phyloP scores from a whole-genome alignment of 306 rosid species.

The Trifolium fragiferum region DNA sequence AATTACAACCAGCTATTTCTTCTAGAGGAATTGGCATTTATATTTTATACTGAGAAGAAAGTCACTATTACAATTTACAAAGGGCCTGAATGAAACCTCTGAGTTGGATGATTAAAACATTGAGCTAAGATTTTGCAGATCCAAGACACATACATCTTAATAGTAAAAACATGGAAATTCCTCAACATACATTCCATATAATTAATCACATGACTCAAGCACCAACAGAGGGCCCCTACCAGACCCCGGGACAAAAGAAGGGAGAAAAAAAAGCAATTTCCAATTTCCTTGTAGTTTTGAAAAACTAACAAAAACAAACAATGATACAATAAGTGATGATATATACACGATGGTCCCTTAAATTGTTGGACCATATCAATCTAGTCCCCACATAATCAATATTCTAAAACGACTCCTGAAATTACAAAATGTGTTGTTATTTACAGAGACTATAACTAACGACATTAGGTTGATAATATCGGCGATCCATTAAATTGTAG shows the following conservation, averaged over 20 bases:
- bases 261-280: not conserved
- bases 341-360: not conserved
- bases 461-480: not conserved
- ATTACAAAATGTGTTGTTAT: not conserved
- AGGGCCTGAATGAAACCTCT: not conserved
- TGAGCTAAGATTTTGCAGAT: not conserved
- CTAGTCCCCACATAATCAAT: not conserved
- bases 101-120: conserved; percentile 19
- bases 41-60: conserved; percentile 25
- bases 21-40: conserved; percentile 26
- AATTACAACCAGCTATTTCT: conserved; percentile 11
- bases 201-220: conserved; percentile 18
- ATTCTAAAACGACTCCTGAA: not conserved
- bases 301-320: not conserved
- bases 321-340: not conserved
- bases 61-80: conserved; percentile 2
- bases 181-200: conserved; percentile 1
- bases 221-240: conserved; percentile 30
- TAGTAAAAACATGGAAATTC: not conserved
- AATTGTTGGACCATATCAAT: not conserved
- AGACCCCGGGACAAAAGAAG: not conserved
- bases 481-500: not conserved
- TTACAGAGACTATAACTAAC: not conserved
- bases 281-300: not conserved
- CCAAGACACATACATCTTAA: not conserved